These are phyloP conservation scores for Neurospora sp. DNA, from an alignment of 2,329 filamentous ascomycete genomes.

Conservation along the genomic window DNA sequence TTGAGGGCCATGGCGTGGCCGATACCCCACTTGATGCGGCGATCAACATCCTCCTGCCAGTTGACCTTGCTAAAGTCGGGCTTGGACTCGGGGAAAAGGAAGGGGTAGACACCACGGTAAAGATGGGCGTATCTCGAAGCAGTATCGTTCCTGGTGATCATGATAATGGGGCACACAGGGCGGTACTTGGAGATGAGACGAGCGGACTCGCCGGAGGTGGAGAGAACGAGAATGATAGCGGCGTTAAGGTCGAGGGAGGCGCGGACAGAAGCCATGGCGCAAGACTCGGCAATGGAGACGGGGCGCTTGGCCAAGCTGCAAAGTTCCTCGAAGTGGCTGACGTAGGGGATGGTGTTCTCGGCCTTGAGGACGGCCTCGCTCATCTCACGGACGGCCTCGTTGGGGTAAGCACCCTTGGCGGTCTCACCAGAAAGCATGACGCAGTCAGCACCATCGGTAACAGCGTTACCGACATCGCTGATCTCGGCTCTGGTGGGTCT, in stretches of 20 bases:
- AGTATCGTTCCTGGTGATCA: constrained; percentile 82
- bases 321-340: constrained; percentile 93
- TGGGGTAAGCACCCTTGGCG: constrained; percentile 92
- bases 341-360: constrained; percentile 94
- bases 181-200: constrained; percentile 97
- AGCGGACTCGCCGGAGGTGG: constrained; percentile 89
- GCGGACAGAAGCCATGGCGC: constrained; percentile 93
- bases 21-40: constrained; percentile 95
- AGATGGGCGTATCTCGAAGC: constrained; percentile 87
- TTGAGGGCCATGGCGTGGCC: constrained; percentile 74
- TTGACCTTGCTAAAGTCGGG: constrained; percentile 86
- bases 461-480: constrained; percentile 95
- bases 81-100: constrained; percentile 87
- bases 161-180: constrained; percentile 97
- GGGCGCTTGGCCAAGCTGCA: constrained; percentile 74
- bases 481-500: constrained; percentile 97
- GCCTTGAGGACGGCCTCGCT: constrained; percentile 94
- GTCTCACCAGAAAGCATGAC: constrained; percentile 99
- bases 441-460: constrained; percentile 95
- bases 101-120: constrained; percentile 96
- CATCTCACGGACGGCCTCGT: constrained; percentile 93
- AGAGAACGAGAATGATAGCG: constrained; percentile 89
- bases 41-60: constrained; percentile 99
- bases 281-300: constrained; percentile 81
- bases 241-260: constrained; percentile 94